These are phyloP conservation scores for Fusarium compactum DNA, from an alignment of 2,329 filamentous ascomycete genomes.

Conservation along the genomic window DNA sequence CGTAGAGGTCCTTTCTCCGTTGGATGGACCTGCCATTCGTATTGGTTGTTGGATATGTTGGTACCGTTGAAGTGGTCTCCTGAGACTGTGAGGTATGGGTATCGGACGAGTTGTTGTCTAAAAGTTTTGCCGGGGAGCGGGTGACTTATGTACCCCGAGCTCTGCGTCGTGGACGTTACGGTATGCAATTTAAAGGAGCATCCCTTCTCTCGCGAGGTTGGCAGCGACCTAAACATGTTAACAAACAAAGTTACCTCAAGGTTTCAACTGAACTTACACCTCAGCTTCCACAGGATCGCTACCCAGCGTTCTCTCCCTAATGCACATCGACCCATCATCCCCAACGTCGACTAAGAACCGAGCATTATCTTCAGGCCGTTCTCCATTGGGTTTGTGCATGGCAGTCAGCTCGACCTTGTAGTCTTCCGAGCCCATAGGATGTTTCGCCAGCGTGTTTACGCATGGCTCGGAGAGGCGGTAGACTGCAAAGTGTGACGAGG, in stretches of 20 bases:
- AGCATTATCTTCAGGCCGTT: neutral
- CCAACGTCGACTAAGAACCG: conserved; percentile 9
- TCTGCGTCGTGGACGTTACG: accelerated
- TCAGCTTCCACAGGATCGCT: neutral
- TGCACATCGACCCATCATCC: neutral
- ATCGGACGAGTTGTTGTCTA: neutral
- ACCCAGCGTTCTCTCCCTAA: conserved; percentile 6
- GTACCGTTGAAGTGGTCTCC: neutral
- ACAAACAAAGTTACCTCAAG: no score
- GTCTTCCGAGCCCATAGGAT: neutral
- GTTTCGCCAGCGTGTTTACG: neutral
- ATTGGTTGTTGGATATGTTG: accelerated
- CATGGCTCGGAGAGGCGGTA: conserved; percentile 18
- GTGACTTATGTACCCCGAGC: neutral
- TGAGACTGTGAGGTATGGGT: neutral
- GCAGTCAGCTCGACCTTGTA: conserved; percentile 12
- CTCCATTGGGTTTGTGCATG: conserved; percentile 15
- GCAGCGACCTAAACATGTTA: neutral
- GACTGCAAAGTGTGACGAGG: neutral
- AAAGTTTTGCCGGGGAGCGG: neutral
- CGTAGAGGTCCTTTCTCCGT: neutral
- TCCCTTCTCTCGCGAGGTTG: neutral
- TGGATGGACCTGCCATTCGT: conserved; percentile 5
- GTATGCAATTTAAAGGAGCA: neutral
- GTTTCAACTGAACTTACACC: conserved; percentile 5